These are phyloP conservation scores for Trypanosoma mega DNA, from an alignment of 208 protist species.

Conservation along the genomic window DNA sequence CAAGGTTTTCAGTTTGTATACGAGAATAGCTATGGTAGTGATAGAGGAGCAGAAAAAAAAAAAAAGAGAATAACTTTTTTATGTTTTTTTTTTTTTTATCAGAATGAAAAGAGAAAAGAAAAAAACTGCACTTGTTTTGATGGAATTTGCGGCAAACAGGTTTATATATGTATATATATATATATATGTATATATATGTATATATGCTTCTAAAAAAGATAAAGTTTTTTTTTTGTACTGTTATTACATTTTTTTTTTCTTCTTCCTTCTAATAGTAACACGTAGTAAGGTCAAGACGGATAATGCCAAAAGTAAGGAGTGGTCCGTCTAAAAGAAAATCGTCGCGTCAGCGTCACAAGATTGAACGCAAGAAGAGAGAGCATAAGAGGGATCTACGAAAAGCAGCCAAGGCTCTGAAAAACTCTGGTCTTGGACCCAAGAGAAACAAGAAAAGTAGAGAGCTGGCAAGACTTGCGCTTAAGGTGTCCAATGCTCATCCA, in stretches of 20 bases:
- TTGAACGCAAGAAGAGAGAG: conserved; percentile 86
- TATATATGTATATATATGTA: not conserved
- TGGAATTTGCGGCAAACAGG: not conserved
- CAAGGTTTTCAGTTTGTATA: too few relatives aligned
- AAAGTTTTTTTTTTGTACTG: conserved; percentile 22
- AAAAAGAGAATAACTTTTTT: conserved; percentile 15
- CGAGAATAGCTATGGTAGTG: too few relatives aligned
- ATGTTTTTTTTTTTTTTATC: conserved; percentile 15
- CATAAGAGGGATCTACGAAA: conserved; percentile 87
- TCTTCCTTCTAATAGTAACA: conserved; percentile 19
- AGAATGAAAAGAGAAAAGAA: not conserved
- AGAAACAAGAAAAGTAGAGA: conserved; percentile 76
- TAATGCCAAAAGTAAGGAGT: conserved; percentile 73
- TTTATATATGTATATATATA: conserved; percentile 8
- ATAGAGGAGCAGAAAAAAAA: too few relatives aligned
- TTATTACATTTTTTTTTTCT: conserved; percentile 20
- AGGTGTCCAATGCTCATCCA: conserved; percentile 82
- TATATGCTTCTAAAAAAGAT: too few relatives aligned
- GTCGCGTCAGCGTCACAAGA: conserved; percentile 85
- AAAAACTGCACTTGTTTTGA: not conserved
- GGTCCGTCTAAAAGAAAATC: conserved; percentile 82
- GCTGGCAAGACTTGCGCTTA: conserved; percentile 73
- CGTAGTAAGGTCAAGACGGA: conserved; percentile 13
- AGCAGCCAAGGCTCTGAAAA: conserved; percentile 81
- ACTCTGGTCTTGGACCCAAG: conserved; percentile 63